phyloP scores from a whole-genome alignment of 805 yeast genomes.

The Debaryomyces prosopidis region DNA sequence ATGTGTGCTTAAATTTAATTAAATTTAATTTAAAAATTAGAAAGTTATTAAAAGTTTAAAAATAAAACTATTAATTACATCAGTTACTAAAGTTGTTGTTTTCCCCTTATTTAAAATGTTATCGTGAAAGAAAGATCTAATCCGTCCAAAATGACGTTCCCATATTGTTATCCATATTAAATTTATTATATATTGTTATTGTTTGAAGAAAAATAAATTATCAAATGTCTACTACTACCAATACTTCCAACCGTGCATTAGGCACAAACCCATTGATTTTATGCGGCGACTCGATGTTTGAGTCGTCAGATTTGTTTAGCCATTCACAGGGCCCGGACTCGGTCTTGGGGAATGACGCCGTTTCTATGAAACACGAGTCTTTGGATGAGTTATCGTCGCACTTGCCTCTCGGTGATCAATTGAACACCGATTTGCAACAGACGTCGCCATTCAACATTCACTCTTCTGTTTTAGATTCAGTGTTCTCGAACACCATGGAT shows the following conservation, averaged over 20 bases:
- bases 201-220: slow-evolving; percentile 10
- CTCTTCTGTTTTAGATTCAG: slow-evolving; percentile 52
- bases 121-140: slow-evolving; percentile 23
- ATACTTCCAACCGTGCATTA: slow-evolving; percentile 8
- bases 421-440: not conserved
- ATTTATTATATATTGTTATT: slow-evolving; percentile 7
- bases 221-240: slow-evolving; percentile 25
- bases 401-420: slow-evolving; percentile 18
- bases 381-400: slow-evolving; percentile 26
- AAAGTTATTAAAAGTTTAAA: slow-evolving; percentile 9
- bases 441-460: slow-evolving; percentile 54
- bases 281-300: slow-evolving; percentile 26
- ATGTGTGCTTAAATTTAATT: slow-evolving; percentile 37
- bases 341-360: slow-evolving; percentile 4
- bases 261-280: slow-evolving; percentile 16
- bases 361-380: slow-evolving; percentile 16
- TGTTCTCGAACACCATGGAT: slow-evolving; percentile 43
- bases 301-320: slow-evolving; percentile 22
- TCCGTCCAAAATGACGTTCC: slow-evolving; percentile 36
- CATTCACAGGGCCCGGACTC: slow-evolving; percentile 8
- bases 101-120: slow-evolving; percentile 27
- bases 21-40: slow-evolving; percentile 7
- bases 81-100: slow-evolving; percentile 24
- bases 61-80: slow-evolving; percentile 19
- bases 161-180: not conserved